These are phyloP conservation scores for Fusarium miscanthi DNA, from an alignment of 2,329 filamentous ascomycete genomes.

Conservation along the genomic window DNA sequence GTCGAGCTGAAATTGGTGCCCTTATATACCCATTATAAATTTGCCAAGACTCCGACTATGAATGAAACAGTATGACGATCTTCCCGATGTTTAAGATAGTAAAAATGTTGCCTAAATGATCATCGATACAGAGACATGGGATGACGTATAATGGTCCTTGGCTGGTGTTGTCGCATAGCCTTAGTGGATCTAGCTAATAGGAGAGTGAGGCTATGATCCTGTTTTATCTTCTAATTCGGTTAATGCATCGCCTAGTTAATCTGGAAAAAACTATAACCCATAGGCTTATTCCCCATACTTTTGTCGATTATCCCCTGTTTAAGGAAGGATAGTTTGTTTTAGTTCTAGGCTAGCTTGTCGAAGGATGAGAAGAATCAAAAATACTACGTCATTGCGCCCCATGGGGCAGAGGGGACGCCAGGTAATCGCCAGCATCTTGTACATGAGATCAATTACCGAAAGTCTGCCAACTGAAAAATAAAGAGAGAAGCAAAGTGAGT, in stretches of 20 bases:
- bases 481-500: no score
- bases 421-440: neutral
- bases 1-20: no score
- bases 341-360: neutral
- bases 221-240: no score
- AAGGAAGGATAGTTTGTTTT: neutral
- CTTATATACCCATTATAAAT: neutral
- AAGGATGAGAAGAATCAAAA: neutral
- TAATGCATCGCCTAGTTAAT: fast-evolving
- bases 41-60: no score
- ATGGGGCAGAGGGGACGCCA: neutral
- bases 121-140: neutral
- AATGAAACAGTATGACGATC: neutral
- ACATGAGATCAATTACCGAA: no score
- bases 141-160: neutral
- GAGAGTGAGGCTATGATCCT: neutral
- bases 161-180: neutral
- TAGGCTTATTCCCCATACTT: neutral
- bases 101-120: neutral
- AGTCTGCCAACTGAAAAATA: no score
- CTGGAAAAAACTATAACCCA: neutral
- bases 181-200: neutral
- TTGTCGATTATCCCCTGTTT: neutral
- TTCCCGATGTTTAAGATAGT: neutral
- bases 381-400: neutral